These are phyloP conservation scores for Gentiana dahurica DNA, from an alignment of 257 asterid genomes.

Conservation along the genomic window DNA sequence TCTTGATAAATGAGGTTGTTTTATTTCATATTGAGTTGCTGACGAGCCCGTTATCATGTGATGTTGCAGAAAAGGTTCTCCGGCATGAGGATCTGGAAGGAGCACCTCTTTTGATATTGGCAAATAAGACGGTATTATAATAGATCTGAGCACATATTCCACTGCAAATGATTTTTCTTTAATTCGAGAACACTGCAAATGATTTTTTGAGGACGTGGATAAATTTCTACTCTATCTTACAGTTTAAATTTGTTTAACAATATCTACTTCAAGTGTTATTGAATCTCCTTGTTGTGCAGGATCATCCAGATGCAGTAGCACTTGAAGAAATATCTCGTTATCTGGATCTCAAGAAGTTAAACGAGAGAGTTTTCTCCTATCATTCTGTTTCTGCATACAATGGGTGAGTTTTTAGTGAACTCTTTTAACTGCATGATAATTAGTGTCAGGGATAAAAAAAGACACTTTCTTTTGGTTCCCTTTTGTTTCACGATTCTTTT, in stretches of 20 bases:
- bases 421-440: too few relatives aligned
- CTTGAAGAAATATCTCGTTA: conserved; percentile 63
- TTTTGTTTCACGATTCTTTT: too few relatives aligned
- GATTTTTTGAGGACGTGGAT: too few relatives aligned
- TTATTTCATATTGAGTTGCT: conserved; percentile 2
- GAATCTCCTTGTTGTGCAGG: conserved; percentile 24
- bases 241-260: too few relatives aligned
- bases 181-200: too few relatives aligned
- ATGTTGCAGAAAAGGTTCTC: conserved; percentile 62
- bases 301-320: conserved; percentile 57
- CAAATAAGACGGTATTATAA: conserved; percentile 65
- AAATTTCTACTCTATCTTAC: too few relatives aligned
- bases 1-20: too few relatives aligned
- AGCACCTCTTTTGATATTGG: conserved; percentile 73
- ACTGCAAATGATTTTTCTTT: too few relatives aligned
- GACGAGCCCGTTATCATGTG: not conserved
- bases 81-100: conserved; percentile 87
- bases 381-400: conserved; percentile 64
- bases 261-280: too few relatives aligned
- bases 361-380: conserved; percentile 48
- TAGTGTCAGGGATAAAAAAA: too few relatives aligned
- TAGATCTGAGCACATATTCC: too few relatives aligned
- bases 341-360: conserved; percentile 69
- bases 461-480: too few relatives aligned
- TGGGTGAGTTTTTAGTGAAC: conserved; percentile 31